Evolutionary conservation across 1,284 basidiomycete species (phyloP), one percentile per base, ranked within the genome.

Genomic region (Rhodotorula sp.): DNA sequence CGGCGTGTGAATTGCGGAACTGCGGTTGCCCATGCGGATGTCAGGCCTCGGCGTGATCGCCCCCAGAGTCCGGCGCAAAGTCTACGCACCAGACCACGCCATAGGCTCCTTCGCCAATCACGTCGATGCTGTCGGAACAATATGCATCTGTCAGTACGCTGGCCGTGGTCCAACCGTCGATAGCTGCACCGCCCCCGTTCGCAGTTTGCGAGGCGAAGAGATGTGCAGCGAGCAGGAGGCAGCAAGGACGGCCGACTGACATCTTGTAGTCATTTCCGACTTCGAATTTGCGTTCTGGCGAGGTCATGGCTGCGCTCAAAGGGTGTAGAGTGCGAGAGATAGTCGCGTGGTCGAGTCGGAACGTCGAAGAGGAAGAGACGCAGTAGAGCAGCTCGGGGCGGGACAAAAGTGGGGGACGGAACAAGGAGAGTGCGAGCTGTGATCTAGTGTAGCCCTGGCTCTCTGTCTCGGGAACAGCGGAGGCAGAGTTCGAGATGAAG

Each of bases 21-120:
- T 77, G 65, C 34, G n/a, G 3, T 58, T 14, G 34, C 18, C 12
- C 7, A 69, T 51, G 21, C 43, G n/a, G n/a, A 26, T 0, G 21
- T 20, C 14, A 15, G 16, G 26, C 23, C 21, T 21, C 48, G 15
- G 12, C 15, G 23, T 23, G 34, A 29, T 31, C 34, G 21, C 5
- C 6, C 23, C 31, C 31, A 58, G 64, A n/a, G 26, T n/a, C 26
- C n/a, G n/a, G 10, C 10, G 39, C 8, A 12, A 47, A 29, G 18
- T 5, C 20, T 7, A 75, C 80, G 73, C 60, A 93, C 77, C 93
- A 92, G 77, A 95, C 93, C 54, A 92, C 86, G 65, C 91, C 83
- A 74, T 83, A 84, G 14, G 90, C 91, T 58, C 91, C 91, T 80
- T 93, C 91, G 65, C 93, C 93, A 66, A 96, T 90, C 75, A 95